These are phyloP conservation scores for Eucommia ulmoides DNA, from an alignment of 257 asterid species.

Conservation along the genomic window DNA sequence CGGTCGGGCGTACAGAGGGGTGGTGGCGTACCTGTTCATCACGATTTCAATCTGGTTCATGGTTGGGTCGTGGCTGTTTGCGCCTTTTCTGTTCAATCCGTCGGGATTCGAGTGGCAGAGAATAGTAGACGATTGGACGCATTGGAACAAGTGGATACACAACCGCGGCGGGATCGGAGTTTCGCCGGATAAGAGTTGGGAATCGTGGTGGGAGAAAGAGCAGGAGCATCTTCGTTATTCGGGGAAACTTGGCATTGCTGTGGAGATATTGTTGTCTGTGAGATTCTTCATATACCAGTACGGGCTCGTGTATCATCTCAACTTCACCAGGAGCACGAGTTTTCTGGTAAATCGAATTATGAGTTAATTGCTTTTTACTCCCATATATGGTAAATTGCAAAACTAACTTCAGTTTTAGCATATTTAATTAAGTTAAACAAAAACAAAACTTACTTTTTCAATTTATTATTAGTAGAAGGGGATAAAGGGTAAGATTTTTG, in stretches of 20 bases:
- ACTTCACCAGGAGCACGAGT: slow-evolving; percentile 42
- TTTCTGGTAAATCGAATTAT: no score
- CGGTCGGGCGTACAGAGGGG: slow-evolving; percentile 59
- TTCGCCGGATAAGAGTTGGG: slow-evolving; percentile 96
- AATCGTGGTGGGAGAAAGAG: slow-evolving; percentile 99
- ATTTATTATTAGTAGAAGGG: no score
- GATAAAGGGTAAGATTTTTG: no score
- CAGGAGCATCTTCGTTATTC: slow-evolving; percentile 95
- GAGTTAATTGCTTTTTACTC: no score
- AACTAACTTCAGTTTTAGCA: no score
- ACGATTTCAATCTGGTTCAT: slow-evolving; percentile 97
- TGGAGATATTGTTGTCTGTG: slow-evolving; percentile 65
- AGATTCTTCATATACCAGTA: slow-evolving; percentile 89
- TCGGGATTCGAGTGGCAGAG: slow-evolving; percentile 99
- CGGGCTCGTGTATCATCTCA: slow-evolving; percentile 89
- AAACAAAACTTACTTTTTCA: no score
- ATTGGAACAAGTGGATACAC: slow-evolving; percentile 97
- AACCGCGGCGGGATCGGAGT: slow-evolving; percentile 98
- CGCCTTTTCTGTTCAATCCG: slow-evolving; percentile 96
- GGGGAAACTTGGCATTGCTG: slow-evolving; percentile 70
- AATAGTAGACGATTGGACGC: slow-evolving; percentile 96
- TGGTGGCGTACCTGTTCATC: slow-evolving; percentile 65
- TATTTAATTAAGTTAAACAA: no score
- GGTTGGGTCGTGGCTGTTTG: slow-evolving; percentile 98
- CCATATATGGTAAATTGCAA: no score